Evolutionary conservation across 441 rosid genomes (phyloP).

Genomic region (Arabidopsis hybrid): DNA sequence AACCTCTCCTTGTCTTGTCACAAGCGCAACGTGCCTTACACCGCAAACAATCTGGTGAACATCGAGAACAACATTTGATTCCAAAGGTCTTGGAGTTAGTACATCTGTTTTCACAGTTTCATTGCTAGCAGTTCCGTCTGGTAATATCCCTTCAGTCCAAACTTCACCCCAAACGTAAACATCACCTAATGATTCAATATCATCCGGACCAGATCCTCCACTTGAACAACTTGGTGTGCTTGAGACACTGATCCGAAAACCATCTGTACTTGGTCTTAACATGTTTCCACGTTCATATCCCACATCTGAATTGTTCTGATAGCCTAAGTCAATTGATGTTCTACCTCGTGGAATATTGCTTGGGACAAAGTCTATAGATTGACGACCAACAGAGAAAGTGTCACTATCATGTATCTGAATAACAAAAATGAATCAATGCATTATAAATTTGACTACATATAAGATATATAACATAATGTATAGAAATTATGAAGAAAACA

Average conservation of each 20-base stretch:
- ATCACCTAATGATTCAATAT: constrained; percentile 93
- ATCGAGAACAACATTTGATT: constrained; percentile 92
- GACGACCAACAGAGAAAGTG: constrained; percentile 53
- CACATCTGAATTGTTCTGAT: constrained; percentile 68
- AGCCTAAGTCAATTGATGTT: constrained; percentile 59
- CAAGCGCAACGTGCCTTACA: constrained; percentile 76
- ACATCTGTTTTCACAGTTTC: constrained; percentile 61
- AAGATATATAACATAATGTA: background rate
- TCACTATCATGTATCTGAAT: constrained; percentile 66
- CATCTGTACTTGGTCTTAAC: constrained; percentile 88
- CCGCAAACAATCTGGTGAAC: constrained; percentile 95
- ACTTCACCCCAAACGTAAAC: constrained; percentile 95
- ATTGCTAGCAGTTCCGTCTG: constrained; percentile 63
- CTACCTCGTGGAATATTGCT: constrained; percentile 56
- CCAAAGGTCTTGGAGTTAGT: constrained; percentile 77
- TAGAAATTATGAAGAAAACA: constrained; percentile 31
- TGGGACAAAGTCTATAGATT: constrained; percentile 55
- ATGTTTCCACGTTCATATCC: constrained; percentile 85
- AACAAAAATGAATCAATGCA: background rate
- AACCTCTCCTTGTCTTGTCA: constrained; percentile 95
- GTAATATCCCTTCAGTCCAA: constrained; percentile 72
- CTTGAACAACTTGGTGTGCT: constrained; percentile 95
- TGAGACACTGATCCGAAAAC: constrained; percentile 89
- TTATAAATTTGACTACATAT: background rate
- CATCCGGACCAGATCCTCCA: constrained; percentile 97